A percentile compares a stretch with the other conserved stretches of the same genome.
Conservation (phyloP, 441 rosid species). For the Theobroma grandiflorum region DNA sequence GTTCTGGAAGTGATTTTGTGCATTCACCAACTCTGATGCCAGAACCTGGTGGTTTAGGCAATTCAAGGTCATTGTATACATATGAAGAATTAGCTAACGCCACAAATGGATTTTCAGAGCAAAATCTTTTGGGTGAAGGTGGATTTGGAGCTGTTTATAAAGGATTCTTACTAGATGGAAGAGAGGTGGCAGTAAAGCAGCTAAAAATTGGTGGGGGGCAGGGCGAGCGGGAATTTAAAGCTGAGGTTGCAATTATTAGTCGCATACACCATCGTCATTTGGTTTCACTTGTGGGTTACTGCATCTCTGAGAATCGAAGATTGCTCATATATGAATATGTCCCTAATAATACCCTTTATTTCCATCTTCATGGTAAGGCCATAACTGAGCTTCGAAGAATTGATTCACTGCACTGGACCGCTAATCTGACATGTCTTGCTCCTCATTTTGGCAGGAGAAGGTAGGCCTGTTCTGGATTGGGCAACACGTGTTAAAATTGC, state of each 20-base stretch:
- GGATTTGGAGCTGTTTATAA: slow-evolving; percentile 90
- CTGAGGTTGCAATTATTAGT: slow-evolving; percentile 92
- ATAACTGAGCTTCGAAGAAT: slow-evolving; percentile 29
- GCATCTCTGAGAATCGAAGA: slow-evolving; percentile 70
- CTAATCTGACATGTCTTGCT: slow-evolving; percentile 12
- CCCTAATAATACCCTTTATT: slow-evolving; percentile 82
- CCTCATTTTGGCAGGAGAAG: slow-evolving; percentile 54
- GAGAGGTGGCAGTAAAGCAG: slow-evolving; percentile 88
- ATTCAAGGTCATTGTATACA: slow-evolving; percentile 66
- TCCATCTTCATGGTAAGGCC: slow-evolving; percentile 86
- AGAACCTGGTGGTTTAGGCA: slow-evolving; percentile 71
- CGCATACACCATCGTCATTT: slow-evolving; percentile 92
- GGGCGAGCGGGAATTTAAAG: slow-evolving; percentile 95
- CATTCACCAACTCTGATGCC: slow-evolving; percentile 46
- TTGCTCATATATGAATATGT: slow-evolving; percentile 87
- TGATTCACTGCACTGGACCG: slow-evolving; percentile 6
- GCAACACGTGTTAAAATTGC: slow-evolving; percentile 77
- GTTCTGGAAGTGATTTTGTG: slow-evolving; percentile 53
- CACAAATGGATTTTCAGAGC: slow-evolving; percentile 75
- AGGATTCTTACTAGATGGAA: slow-evolving; percentile 78
- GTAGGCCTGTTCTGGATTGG: slow-evolving; percentile 75
- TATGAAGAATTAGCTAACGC: slow-evolving; percentile 78
- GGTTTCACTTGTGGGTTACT: slow-evolving; percentile 94
- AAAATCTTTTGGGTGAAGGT: slow-evolving; percentile 88
- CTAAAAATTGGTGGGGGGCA: slow-evolving; percentile 83